A percentile compares a stretch with the other conserved stretches of the same genome.
These are phyloP conservation scores for Colletotrichum brevisporum DNA, from an alignment of 2,329 filamentous ascomycete species.

Conservation along the genomic window DNA sequence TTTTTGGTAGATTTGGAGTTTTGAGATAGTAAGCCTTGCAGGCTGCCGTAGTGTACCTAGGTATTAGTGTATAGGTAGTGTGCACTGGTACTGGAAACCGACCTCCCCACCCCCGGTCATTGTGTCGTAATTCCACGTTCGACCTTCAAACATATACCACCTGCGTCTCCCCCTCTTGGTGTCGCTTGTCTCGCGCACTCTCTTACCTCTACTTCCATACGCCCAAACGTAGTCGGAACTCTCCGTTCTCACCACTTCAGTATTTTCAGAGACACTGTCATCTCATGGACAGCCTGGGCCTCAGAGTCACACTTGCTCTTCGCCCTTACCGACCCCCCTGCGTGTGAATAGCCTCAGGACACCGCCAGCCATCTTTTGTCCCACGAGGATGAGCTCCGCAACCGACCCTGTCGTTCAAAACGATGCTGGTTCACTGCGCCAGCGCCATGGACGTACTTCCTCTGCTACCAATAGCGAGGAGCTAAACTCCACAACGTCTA, in stretches of 20 bases:
- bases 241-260: slow-evolving; percentile 1
- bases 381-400: slow-evolving; percentile 43
- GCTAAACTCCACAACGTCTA: slow-evolving; percentile 9
- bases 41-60: too few relatives aligned
- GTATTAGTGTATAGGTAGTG: too few relatives aligned
- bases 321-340: slow-evolving; percentile 40
- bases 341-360: slow-evolving; percentile 30
- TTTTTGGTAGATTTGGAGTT: too few relatives aligned
- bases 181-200: not conserved
- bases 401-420: slow-evolving; percentile 33
- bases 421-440: slow-evolving; percentile 35
- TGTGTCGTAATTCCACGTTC: slow-evolving; percentile 35
- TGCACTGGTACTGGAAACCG: slow-evolving; percentile 22
- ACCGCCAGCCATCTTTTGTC: not conserved
- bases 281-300: slow-evolving; percentile 39
- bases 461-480: slow-evolving; percentile 26
- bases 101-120: slow-evolving; percentile 10
- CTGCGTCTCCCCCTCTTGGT: slow-evolving; percentile 5
- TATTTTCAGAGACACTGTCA: slow-evolving; percentile 31
- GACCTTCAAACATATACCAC: slow-evolving; percentile 21
- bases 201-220: not conserved
- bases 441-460: slow-evolving; percentile 28
- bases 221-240: slow-evolving; percentile 9
- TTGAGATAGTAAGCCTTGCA: too few relatives aligned
- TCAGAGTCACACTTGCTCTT: slow-evolving; percentile 32